phyloP scores from a whole-genome alignment of 163 green algal species.

The Scenedesmus sp. region DNA sequence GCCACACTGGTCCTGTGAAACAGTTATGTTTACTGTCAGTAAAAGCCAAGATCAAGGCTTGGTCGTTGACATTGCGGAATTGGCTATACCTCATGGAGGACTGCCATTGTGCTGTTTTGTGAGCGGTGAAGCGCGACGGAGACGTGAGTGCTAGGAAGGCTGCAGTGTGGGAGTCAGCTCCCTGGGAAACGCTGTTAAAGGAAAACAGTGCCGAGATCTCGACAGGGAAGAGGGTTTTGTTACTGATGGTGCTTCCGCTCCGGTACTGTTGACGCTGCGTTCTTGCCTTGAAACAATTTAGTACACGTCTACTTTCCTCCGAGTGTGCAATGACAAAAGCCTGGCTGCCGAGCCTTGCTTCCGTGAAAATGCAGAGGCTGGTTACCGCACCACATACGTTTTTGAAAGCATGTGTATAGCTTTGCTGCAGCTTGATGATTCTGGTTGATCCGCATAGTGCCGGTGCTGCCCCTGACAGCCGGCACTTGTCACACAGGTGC shows the following conservation, averaged over 20 bases:
- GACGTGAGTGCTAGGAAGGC: not conserved
- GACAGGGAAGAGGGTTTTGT: constrained; percentile 20
- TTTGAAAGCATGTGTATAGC: too few relatives aligned
- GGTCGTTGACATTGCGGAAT: not conserved
- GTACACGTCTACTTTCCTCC: too few relatives aligned
- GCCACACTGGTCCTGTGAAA: constrained; percentile 43
- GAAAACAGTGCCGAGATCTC: not conserved
- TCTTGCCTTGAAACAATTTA: too few relatives aligned
- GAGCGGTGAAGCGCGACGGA: constrained; percentile 3
- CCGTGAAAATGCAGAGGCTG: not conserved
- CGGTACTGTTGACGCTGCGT: not conserved
- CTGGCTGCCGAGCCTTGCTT: not conserved
- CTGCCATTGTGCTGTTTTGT: constrained; percentile 39
- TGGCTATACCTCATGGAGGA: constrained; percentile 45
- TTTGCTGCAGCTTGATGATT: too few relatives aligned
- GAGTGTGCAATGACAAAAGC: not conserved
- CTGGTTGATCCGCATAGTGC: too few relatives aligned
- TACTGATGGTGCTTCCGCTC: not conserved
- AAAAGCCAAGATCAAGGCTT: not conserved
- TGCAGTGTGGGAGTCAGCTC: not conserved
- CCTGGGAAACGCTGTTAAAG: not conserved
- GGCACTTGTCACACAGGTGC: too few relatives aligned
- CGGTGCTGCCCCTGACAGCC: too few relatives aligned
- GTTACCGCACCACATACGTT: too few relatives aligned
- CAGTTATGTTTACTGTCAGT: not conserved